Conservation (phyloP, 2,329 filamentous ascomycete species). For the Akanthomyces uredinophilus region DNA sequence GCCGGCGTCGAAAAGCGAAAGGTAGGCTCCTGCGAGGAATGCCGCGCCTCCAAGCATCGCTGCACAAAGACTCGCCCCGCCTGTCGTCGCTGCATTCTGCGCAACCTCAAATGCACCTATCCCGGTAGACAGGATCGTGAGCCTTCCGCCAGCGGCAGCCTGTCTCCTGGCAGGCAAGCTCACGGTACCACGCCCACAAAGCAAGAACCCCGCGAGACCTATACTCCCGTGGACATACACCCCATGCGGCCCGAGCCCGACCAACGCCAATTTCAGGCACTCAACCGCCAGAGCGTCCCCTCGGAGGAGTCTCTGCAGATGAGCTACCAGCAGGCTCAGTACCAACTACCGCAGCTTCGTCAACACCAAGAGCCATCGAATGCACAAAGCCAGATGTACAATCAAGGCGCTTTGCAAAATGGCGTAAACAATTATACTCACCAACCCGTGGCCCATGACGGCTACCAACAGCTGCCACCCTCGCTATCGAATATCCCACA, state of each 20-base stretch:
- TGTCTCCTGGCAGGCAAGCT: slow-evolving; percentile 1
- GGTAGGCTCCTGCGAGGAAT: slow-evolving; percentile 25
- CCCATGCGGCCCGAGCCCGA: slow-evolving; percentile 8
- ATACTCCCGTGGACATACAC: slow-evolving; percentile 4
- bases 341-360: slow-evolving; percentile 10
- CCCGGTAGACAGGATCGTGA: slow-evolving; percentile 15
- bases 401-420: background rate
- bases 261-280: slow-evolving; percentile 13
- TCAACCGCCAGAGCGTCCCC: slow-evolving; percentile 2
- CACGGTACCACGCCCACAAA: background rate
- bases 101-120: slow-evolving; percentile 20
- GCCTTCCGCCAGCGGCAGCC: slow-evolving; percentile 9
- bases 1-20: slow-evolving; percentile 25
- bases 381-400: background rate
- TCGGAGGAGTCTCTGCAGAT: background rate
- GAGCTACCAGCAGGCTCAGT: background rate
- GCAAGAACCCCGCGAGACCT: slow-evolving; percentile 6
- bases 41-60: slow-evolving; percentile 23
- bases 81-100: slow-evolving; percentile 24
- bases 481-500: background rate
- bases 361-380: background rate
- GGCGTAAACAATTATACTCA: slow-evolving; percentile 1
- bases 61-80: slow-evolving; percentile 24
- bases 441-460: background rate
- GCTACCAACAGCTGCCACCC: background rate